These are phyloP conservation scores for Cercospora sojina DNA, from an alignment of 2,329 filamentous ascomycete genomes.

Conservation along the genomic window DNA sequence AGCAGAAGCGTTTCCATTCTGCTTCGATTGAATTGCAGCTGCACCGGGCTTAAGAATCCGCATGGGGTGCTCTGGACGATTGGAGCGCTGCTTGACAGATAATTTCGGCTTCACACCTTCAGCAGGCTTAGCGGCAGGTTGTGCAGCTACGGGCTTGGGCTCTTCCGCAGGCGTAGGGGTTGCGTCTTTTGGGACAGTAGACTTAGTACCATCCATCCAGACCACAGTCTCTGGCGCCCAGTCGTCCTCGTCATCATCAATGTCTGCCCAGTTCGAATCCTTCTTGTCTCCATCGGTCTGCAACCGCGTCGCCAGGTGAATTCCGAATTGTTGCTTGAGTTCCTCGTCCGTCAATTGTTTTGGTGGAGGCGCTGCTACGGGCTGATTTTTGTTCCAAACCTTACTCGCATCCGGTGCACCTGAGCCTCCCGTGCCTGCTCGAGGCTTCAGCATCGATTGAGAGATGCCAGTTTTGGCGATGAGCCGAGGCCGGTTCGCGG, in stretches of 20 bases:
- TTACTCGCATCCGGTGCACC: slow-evolving; percentile 66
- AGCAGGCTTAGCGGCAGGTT: slow-evolving; percentile 29
- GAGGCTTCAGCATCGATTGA: slow-evolving; percentile 47
- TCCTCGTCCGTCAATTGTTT: slow-evolving; percentile 86
- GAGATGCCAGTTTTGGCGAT: slow-evolving; percentile 71
- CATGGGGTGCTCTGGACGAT: slow-evolving; percentile 43
- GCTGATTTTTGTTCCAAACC: slow-evolving; percentile 88
- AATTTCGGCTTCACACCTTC: slow-evolving; percentile 33
- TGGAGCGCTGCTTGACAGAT: slow-evolving; percentile 38
- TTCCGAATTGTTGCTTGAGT: slow-evolving; percentile 77
- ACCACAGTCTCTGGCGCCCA: slow-evolving; percentile 83
- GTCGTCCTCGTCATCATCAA: slow-evolving; percentile 84
- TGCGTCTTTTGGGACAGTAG: slow-evolving; percentile 60
- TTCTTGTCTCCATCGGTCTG: slow-evolving; percentile 72
- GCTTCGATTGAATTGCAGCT: slow-evolving; percentile 40
- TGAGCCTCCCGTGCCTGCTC: slow-evolving; percentile 37
- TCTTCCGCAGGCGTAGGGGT: slow-evolving; percentile 22
- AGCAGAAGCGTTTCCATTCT: slow-evolving; percentile 53
- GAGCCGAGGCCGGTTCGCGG: slow-evolving; percentile 61
- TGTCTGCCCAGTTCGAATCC: slow-evolving; percentile 84
- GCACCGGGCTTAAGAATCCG: slow-evolving; percentile 52
- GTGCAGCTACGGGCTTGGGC: slow-evolving; percentile 22
- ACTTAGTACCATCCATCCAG: slow-evolving; percentile 86
- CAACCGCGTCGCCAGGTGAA: slow-evolving; percentile 77
- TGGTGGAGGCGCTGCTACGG: slow-evolving; percentile 65